These are phyloP conservation scores for Gentiana dahurica DNA, from an alignment of 257 asterid genomes.

Conservation along the genomic window DNA sequence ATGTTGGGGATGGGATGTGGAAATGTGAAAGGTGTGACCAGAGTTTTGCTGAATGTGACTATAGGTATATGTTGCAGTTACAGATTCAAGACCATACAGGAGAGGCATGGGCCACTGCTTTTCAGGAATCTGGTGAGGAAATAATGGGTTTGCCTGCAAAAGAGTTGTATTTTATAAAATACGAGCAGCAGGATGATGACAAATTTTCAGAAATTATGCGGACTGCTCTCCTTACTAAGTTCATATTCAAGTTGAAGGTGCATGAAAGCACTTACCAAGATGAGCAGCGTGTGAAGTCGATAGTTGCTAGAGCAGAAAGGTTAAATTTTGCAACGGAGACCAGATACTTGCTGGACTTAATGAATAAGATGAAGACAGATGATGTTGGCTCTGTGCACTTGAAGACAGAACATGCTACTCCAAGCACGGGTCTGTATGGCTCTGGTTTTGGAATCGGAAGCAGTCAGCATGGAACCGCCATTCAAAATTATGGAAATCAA, in stretches of 20 bases:
- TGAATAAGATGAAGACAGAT: constrained; percentile 37
- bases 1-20: constrained; percentile 90
- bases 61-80: constrained; percentile 76
- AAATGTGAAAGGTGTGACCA: constrained; percentile 70
- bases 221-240: constrained; percentile 38
- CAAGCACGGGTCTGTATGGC: constrained; percentile 24
- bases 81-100: constrained; percentile 96
- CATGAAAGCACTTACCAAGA: constrained; percentile 78
- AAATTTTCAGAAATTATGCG: constrained; percentile 46
- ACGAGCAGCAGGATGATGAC: constrained; percentile 79
- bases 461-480: constrained; percentile 21
- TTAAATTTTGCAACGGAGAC: constrained; percentile 43
- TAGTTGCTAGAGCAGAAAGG: constrained; percentile 65
- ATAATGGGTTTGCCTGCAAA: constrained; percentile 81
- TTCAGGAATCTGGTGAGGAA: constrained; percentile 82
- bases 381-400: constrained; percentile 26
- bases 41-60: constrained; percentile 66
- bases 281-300: constrained; percentile 79
- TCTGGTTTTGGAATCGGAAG: constrained; percentile 29
- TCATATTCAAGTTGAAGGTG: constrained; percentile 65
- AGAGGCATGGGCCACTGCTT: constrained; percentile 76
- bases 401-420: constrained; percentile 21
- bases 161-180: constrained; percentile 54
- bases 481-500: constrained; percentile 25
- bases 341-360: constrained; percentile 34